Conservation (phyloP, 1,284 basidiomycete genomes). For the Laetiporus sulphureus region DNA sequence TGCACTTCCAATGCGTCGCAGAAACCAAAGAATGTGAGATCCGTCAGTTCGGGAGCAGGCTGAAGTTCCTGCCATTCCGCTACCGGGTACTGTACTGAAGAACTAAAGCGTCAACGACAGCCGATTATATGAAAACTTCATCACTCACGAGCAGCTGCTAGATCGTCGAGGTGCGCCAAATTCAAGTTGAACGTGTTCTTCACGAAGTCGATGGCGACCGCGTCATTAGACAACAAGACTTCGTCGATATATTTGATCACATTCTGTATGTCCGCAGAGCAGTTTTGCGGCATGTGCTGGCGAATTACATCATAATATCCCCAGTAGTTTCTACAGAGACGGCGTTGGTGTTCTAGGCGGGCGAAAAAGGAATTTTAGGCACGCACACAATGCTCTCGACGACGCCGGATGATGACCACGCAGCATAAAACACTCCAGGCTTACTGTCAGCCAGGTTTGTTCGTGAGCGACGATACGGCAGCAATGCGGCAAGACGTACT, state of each 20-base stretch:
- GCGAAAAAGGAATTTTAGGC: neutral
- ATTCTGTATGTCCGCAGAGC: conserved; percentile 64
- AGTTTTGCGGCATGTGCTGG: conserved; percentile 64
- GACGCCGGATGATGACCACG: conserved; percentile 65
- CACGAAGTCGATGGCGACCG: conserved; percentile 39
- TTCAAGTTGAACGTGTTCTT: conserved; percentile 55
- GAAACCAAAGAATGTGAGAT: conserved; percentile 46
- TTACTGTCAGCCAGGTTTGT: conserved; percentile 38
- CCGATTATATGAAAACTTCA: neutral
- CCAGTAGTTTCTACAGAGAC: conserved; percentile 43
- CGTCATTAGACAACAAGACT: conserved; percentile 40
- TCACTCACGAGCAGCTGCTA: conserved; percentile 46
- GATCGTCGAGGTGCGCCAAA: conserved; percentile 59
- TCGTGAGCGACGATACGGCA: too few species aligned
- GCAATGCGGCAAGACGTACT: conserved; percentile 32
- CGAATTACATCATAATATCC: conserved; percentile 66
- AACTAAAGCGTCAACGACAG: neutral
- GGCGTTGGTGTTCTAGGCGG: too few species aligned
- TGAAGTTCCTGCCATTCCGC: conserved; percentile 52
- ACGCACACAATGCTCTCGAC: conserved; percentile 59
- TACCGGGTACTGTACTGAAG: conserved; percentile 13
- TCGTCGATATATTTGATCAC: conserved; percentile 57
- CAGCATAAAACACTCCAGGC: conserved; percentile 59
- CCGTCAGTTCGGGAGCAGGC: conserved; percentile 31
- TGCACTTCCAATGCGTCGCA: conserved; percentile 72